phyloP scores from a whole-genome alignment of 192 early-diverging fungal genomes.

The Coemansia sp. region DNA sequence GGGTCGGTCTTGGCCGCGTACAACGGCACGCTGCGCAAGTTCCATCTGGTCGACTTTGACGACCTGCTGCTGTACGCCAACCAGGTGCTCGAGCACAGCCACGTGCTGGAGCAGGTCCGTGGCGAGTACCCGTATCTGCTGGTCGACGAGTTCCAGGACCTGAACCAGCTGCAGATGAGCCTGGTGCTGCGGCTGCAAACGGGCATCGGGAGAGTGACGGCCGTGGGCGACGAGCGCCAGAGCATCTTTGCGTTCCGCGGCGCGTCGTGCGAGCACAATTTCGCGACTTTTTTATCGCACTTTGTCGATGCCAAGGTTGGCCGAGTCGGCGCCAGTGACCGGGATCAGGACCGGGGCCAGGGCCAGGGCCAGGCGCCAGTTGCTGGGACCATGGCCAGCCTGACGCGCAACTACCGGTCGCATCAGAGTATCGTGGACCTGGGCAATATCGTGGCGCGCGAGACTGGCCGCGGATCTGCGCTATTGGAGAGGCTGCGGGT shows the following conservation, averaged over 20 bases:
- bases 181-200: conserved; percentile 40
- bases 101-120: conserved; percentile 19
- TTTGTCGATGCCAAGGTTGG: conserved; percentile 46
- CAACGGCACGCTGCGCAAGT: conserved; percentile 28
- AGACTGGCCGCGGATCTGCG: conserved; percentile 24
- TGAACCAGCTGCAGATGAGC: conserved; percentile 48
- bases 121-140: conserved; percentile 34
- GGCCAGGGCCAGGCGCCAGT: background rate
- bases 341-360: too few species aligned
- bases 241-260: conserved; percentile 53
- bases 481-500: conserved; percentile 37
- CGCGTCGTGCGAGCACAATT: conserved; percentile 46
- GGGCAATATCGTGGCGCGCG: conserved; percentile 46
- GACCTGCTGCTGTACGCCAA: conserved; percentile 32
- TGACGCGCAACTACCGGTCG: conserved; percentile 52
- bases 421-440: conserved; percentile 50
- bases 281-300: conserved; percentile 26
- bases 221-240: conserved; percentile 51
- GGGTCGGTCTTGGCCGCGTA: conserved; percentile 41
- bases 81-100: conserved; percentile 15
- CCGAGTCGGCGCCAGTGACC: background rate
- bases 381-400: conserved; percentile 23
- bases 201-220: conserved; percentile 35
- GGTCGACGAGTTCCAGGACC: conserved; percentile 54
- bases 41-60: conserved; percentile 49